Percentiles rank a stretch among this genome's conserved stretches.
phyloP scores from a whole-genome alignment of 1,284 basidiomycete genomes.

The Papiliotrema nemorosa region DNA sequence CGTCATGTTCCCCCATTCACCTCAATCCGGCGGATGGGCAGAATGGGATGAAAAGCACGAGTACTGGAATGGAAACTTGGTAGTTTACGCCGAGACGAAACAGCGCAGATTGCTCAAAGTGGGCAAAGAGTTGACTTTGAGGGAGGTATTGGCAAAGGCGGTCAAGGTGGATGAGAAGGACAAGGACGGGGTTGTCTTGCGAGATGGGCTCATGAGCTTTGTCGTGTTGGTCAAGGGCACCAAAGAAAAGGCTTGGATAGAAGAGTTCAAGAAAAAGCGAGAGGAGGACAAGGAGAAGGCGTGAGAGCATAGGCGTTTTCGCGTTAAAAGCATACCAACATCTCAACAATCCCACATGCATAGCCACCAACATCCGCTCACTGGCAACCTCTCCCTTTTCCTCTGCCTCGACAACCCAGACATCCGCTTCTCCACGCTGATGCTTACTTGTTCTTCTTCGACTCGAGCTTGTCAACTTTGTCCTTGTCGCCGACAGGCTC shows the following conservation, averaged over 20 bases:
- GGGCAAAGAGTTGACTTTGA: constrained; percentile 79
- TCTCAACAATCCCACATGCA: no score
- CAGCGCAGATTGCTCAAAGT: constrained; percentile 76
- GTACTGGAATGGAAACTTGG: constrained; percentile 65
- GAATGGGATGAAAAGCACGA: constrained; percentile 75
- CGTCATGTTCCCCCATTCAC: constrained; percentile 70
- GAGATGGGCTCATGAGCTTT: constrained; percentile 81
- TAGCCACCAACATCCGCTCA: no score
- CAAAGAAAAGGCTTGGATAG: constrained; percentile 81
- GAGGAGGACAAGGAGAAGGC: constrained; percentile 16
- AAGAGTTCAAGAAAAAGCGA: constrained; percentile 72
- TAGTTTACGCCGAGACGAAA: constrained; percentile 78
- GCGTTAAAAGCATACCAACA: no score
- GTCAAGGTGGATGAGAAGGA: constrained; percentile 54
- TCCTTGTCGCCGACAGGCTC: constrained; percentile 34
- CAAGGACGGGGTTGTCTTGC: constrained; percentile 76
- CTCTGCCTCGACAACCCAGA: no score
- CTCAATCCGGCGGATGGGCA: constrained; percentile 51
- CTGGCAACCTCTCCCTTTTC: no score
- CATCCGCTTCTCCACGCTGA: no score
- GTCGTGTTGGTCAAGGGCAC: constrained; percentile 77
- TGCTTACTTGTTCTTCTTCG: constrained; percentile 40
- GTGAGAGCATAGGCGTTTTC: no score
- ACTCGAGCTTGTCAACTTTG: constrained; percentile 23
- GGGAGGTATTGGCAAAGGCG: constrained; percentile 65